Evolutionary conservation across 495 filamentous ascomycete species (phyloP), one percentile per base, ranked within the genome.

Genomic region (Podospora conica): DNA sequence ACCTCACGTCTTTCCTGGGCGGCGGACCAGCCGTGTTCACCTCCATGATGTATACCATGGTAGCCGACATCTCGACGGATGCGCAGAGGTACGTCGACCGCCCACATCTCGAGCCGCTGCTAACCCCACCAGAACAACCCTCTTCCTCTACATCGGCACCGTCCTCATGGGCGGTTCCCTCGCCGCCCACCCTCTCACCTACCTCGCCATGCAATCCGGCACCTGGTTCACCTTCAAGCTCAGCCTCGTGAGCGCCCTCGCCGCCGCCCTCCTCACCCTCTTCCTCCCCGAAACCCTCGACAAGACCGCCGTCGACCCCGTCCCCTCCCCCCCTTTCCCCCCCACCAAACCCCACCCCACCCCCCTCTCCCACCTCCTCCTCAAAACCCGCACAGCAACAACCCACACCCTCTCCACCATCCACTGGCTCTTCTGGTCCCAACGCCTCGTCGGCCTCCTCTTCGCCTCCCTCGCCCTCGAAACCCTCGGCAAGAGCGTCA

Each of bases 371-470:
- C 54, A n/a, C 1, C 12, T 54, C 3, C 2, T 63, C 8, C 18
- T 12, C 5, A 21, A 8, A 7, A 21, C 62, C 4, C 7, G n/a
- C 24, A n/a, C 29, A 6, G 24, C 53, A 18, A 1, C 53, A 27
- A 28, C n/a, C 3, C 54, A 64, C 22, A 64, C 62, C 1, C 7
- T 33, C 0, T 25, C 22, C 10, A 40, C 55, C n/a, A n/a, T 40
- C 25, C 62, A 28, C 10, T 64, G 53, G 53, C 28, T 64, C 1
- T 64, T 64, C 54, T 64, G 62, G 62, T 54, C 58, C 21, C 62
- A 64, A 1, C 21, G 24, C 10, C 62, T 64, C n/a, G 53, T 64
- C n/a, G 62, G 62, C 53, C 56, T 64, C 20, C 62, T 64, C 18
- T 54, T 64, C 62, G 8, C 40, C 3, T 20, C 24, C 22, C 55